Evolutionary conservation across 192 early-diverging fungal genomes (phyloP), one percentile per base, ranked within the genome.

Genomic region (Entophlyctis helioformis): DNA sequence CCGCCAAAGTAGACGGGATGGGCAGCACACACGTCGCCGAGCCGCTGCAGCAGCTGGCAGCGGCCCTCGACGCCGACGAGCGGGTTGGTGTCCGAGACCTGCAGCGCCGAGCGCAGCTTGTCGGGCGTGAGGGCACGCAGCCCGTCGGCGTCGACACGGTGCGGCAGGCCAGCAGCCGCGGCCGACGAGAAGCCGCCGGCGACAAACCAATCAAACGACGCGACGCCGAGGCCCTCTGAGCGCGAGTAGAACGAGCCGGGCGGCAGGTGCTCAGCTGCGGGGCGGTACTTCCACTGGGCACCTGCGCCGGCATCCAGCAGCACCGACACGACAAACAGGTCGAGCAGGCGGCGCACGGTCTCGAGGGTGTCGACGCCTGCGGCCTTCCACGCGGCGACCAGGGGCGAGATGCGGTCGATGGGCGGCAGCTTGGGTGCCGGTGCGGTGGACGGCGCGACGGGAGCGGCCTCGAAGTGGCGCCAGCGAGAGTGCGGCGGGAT

Each of bases 291-390:
- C 90, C 90, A 96, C 11, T 57, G 31, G 49, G 72, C 73, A 2
- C 92, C 92, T 0, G 92, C 92, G 0, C 92, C 92, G 2, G 92
- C 92, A 53, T 96, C 92, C 2, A 96, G 64, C 8, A 96, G 71
- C 3, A 96, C 92, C 1, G 86, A 87, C 0, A 90, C 84, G 18
- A 93, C 75, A 44, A 87, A 81, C 41, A 96, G 60, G 58, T 96
- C 92, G 6, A 93, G 56, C 0, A 87, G 39, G 10, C 88, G 67
- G 7, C 87, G 71, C 1, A 66, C 59, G 15, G 4, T 19, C 37
- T 66, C 67, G 3, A 46, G n/a, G 15, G 25, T 3, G 39, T 67
- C 54, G n/a, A 56, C 67, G 12, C 71, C 73, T 55, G 78, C 78
- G 40, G 39, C 41, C 28, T 62, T 39, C 42, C 54, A 53, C 0